phyloP scores from a whole-genome alignment of 2,329 filamentous ascomycete genomes.

The Stagonosporopsis vannaccii region DNA sequence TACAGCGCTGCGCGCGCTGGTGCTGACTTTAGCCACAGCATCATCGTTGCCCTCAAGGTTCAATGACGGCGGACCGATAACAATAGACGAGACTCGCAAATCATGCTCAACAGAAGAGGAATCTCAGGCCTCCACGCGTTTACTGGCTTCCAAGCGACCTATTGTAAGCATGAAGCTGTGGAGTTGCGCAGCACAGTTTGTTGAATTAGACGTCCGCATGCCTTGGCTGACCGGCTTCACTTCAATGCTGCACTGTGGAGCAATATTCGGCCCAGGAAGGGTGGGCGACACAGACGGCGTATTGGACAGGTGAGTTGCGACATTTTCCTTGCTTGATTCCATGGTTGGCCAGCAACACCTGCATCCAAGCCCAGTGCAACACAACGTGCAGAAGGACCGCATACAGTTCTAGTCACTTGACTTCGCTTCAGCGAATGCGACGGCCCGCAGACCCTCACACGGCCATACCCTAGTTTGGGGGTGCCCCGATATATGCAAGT shows the following conservation, averaged over 20 bases:
- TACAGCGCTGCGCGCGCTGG: slow-evolving; percentile 70
- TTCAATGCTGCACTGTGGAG: slow-evolving; percentile 77
- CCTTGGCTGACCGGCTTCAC: slow-evolving; percentile 84
- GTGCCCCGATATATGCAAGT: slow-evolving; percentile 44
- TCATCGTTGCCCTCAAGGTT: slow-evolving; percentile 69
- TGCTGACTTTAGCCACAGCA: slow-evolving; percentile 70
- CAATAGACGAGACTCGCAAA: slow-evolving; percentile 41
- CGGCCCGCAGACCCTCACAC: slow-evolving; percentile 47
- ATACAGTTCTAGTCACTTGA: slow-evolving; percentile 69
- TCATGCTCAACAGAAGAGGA: slow-evolving; percentile 36
- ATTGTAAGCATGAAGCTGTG: slow-evolving; percentile 80
- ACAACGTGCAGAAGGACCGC: slow-evolving; percentile 54
- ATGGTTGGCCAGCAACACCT: slow-evolving; percentile 43
- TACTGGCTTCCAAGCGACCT: slow-evolving; percentile 60
- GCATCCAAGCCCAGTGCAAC: slow-evolving; percentile 35
- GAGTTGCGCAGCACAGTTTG: slow-evolving; percentile 73
- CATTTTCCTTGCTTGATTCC: slow-evolving; percentile 33
- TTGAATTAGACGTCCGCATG: slow-evolving; percentile 82
- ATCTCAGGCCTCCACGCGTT: slow-evolving; percentile 44
- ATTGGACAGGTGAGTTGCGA: slow-evolving; percentile 84
- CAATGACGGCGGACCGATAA: slow-evolving; percentile 40
- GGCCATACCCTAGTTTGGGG: slow-evolving; percentile 40
- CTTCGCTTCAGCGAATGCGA: slow-evolving; percentile 54
- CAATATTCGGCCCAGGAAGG: slow-evolving; percentile 75
- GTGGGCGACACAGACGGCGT: slow-evolving; percentile 77